Conservation (phyloP, 1,284 basidiomycete genomes). For the Apiotrichum domesticum region DNA sequence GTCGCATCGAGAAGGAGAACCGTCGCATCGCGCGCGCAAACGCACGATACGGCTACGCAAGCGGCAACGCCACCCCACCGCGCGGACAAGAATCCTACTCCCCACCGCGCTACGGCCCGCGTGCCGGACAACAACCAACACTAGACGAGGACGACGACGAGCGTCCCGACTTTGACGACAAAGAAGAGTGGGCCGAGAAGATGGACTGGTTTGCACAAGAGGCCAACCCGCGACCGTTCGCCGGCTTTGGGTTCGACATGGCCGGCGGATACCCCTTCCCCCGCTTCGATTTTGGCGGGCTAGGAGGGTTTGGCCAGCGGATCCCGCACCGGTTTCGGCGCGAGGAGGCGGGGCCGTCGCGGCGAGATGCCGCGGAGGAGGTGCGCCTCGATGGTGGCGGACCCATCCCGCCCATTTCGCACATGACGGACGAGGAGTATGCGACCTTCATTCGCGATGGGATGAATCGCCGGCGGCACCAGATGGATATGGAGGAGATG, state of each 20-base stretch:
- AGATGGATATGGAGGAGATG: constrained; percentile 7
- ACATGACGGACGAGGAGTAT: constrained; percentile 29
- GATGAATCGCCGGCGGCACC: constrained; percentile 18
- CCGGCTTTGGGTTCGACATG: not conserved
- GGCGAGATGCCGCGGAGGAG: constrained; percentile 7
- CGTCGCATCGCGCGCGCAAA: constrained; percentile 33
- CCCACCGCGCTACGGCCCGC: not conserved
- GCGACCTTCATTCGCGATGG: constrained; percentile 22
- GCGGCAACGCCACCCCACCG: not conserved
- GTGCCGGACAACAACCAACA: not conserved
- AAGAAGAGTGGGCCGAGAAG: constrained; percentile 16
- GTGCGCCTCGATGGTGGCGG: too few species aligned
- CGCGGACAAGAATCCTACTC: not conserved
- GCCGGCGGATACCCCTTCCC: too few species aligned
- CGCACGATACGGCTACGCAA: constrained; percentile 9
- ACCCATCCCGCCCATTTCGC: constrained; percentile 18
- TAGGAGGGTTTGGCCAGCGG: too few species aligned
- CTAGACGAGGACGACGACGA: not conserved
- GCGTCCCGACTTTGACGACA: not conserved
- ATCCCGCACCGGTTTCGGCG: too few species aligned
- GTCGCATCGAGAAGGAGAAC: constrained; percentile 10
- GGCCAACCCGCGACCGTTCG: not conserved
- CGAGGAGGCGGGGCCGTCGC: not conserved
- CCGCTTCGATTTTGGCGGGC: too few species aligned
- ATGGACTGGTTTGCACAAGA: constrained; percentile 20